Evolutionary conservation across 495 filamentous ascomycete species (phyloP), one percentile per base, ranked within the genome.

Genomic region (Penicillium antarcticum): DNA sequence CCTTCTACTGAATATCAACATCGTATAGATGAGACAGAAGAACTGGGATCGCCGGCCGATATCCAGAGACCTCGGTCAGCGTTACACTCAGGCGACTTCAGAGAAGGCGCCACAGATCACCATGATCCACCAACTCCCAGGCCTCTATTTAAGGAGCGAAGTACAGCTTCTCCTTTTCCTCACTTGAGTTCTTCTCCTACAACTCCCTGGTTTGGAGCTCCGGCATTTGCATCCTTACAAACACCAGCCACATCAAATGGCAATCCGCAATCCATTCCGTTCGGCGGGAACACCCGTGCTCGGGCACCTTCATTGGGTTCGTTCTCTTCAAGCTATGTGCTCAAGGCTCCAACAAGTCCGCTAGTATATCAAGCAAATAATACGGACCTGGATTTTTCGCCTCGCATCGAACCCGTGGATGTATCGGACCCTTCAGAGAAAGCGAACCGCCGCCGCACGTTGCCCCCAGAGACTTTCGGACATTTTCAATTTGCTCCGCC

Each of bases 331-430:
- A 91, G 83, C 55, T 96, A 96, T 67, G 76, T 88, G 16, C 84
- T 94, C 37, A 88, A 91, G 65, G 81, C 87, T 3, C 92, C 94
- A 5, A 97, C 94, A 10, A 97, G 91, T 52, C 95, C 94, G 16
- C 74, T 98, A 18, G 91, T 92, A 3, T 84, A 97, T 60, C 90
- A 91, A 52, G 88, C 91, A 50, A 95, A 86, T 65, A 92, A 91
- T 58, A 87, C 91, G 7, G 91, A 95, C 50, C 63, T 90, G 13
- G 89, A 91, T 55, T 77, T 88, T 37, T 79, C 83, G 8, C 68
- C 75, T 12, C 69, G 63, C 40, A 54, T 62, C 21, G 62, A 68
- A 17, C 53, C 62, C 14, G 56, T 52, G 14, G 66, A 70, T 7
- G 48, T 51, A 2, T 67, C 70, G 16, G 56, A 53, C 35, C 68